Evolutionary conservation across 345 rosid genomes (phyloP).

Genomic region (Citrus cavaleriei): DNA sequence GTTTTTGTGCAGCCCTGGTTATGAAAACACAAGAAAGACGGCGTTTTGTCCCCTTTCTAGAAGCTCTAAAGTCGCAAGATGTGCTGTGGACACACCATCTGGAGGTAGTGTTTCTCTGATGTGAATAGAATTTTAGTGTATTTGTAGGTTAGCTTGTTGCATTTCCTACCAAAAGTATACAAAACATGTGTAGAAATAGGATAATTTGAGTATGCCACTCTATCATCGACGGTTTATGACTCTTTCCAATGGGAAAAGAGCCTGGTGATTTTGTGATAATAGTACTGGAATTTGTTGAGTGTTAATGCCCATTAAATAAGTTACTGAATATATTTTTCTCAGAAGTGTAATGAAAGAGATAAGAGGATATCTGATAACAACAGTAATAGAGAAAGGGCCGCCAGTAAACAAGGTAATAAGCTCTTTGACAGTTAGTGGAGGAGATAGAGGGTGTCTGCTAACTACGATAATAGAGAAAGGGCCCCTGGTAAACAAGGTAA

Average conservation of each 20-base stretch:
- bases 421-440: neutral
- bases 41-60: conserved; percentile 22
- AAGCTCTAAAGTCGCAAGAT: conserved; percentile 37
- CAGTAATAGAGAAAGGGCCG: neutral
- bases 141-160: neutral
- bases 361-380: neutral
- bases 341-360: neutral
- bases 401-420: neutral
- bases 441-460: too few species aligned
- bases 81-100: conserved; percentile 55
- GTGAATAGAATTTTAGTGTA: neutral
- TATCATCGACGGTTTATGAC: neutral
- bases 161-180: neutral
- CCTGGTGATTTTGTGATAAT: neutral
- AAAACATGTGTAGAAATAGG: neutral
- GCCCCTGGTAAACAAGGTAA: neutral
- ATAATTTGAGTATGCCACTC: neutral
- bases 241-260: neutral
- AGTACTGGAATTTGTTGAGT: neutral
- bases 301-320: neutral
- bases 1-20: conserved; percentile 21
- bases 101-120: conserved; percentile 48
- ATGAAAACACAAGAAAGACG: conserved; percentile 18
- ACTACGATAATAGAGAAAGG: neutral
- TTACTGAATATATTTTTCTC: neutral